Percentiles rank a stretch among this genome's conserved stretches.
These are phyloP conservation scores for Centaurea solstitialis DNA, from an alignment of 129 eudicot genomes.

Conservation along the genomic window DNA sequence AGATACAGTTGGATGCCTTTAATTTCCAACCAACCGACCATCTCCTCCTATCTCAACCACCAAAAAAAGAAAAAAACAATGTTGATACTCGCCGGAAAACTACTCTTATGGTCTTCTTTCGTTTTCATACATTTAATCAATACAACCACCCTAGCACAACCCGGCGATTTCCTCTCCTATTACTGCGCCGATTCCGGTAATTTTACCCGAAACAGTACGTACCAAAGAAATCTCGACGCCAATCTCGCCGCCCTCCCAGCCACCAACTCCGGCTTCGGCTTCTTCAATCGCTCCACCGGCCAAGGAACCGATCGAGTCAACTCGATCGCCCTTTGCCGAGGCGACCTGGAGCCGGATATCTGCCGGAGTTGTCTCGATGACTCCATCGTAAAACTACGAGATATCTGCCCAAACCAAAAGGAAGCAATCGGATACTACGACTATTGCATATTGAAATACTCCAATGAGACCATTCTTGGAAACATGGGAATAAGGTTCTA, in stretches of 20 bases:
- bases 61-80: too few relatives aligned
- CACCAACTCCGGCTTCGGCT: neutral
- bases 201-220: neutral
- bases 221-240: conserved; percentile 2
- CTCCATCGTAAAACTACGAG: neutral
- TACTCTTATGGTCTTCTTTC: neutral
- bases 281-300: conserved; percentile 26
- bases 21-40: too few relatives aligned
- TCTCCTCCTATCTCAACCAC: neutral
- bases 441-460: conserved; percentile 28
- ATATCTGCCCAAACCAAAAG: neutral
- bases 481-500: too few relatives aligned
- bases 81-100: neutral
- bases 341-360: conserved; percentile 9
- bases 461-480: neutral
- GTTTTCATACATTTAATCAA: too few relatives aligned
- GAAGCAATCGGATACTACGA: conserved; percentile 16
- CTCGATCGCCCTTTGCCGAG: conserved; percentile 30
- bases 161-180: neutral
- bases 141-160: neutral
- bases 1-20: too few relatives aligned
- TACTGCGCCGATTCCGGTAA: neutral
- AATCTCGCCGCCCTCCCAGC: conserved; percentile 1
- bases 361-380: conserved; percentile 30
- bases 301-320: neutral